Percentiles rank a stretch among this genome's conserved stretches.
These are phyloP conservation scores for Aureobasidium pullulans DNA, from an alignment of 2,329 filamentous ascomycete genomes.

Conservation along the genomic window DNA sequence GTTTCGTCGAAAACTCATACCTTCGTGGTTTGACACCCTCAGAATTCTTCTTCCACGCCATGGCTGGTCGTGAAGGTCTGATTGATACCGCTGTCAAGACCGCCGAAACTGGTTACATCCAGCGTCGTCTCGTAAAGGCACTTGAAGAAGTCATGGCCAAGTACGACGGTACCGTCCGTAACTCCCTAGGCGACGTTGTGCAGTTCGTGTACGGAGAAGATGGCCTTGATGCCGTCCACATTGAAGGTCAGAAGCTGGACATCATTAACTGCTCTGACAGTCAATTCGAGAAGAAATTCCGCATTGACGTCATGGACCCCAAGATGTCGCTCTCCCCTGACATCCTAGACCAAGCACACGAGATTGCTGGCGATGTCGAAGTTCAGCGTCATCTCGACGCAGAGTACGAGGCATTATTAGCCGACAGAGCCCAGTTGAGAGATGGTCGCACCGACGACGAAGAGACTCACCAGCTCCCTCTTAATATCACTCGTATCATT, in stretches of 20 bases:
- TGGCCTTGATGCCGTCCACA: slow-evolving; percentile 84
- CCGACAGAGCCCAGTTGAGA: slow-evolving; percentile 71
- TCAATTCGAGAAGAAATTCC: slow-evolving; percentile 74
- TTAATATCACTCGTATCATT: slow-evolving; percentile 87
- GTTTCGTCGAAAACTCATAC: slow-evolving; percentile 98
- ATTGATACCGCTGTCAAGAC: slow-evolving; percentile 99
- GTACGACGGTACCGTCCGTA: slow-evolving; percentile 94
- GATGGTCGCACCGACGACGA: slow-evolving; percentile 65
- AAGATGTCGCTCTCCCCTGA: slow-evolving; percentile 55
- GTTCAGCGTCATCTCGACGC: slow-evolving; percentile 80
- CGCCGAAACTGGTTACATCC: slow-evolving; percentile 97
- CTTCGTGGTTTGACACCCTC: slow-evolving; percentile 88
- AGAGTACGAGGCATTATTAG: slow-evolving; percentile 72
- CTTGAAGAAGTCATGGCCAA: slow-evolving; percentile 96
- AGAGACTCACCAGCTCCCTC: slow-evolving; percentile 80
- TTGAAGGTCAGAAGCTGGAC: slow-evolving; percentile 88
- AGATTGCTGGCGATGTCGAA: slow-evolving; percentile 79
- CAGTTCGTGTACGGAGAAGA: slow-evolving; percentile 98
- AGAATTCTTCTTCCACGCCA: slow-evolving; percentile 99
- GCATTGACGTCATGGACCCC: slow-evolving; percentile 76
- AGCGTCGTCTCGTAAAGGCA: slow-evolving; percentile 95
- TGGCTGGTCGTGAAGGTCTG: slow-evolving; percentile 99
- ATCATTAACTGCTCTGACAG: slow-evolving; percentile 72
- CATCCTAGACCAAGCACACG: slow-evolving; percentile 75
- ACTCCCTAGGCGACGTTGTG: slow-evolving; percentile 91